Base-by-base conservation (phyloP, 2,329 filamentous ascomycete genomes). In the Colletotrichum nymphaeae region DNA sequence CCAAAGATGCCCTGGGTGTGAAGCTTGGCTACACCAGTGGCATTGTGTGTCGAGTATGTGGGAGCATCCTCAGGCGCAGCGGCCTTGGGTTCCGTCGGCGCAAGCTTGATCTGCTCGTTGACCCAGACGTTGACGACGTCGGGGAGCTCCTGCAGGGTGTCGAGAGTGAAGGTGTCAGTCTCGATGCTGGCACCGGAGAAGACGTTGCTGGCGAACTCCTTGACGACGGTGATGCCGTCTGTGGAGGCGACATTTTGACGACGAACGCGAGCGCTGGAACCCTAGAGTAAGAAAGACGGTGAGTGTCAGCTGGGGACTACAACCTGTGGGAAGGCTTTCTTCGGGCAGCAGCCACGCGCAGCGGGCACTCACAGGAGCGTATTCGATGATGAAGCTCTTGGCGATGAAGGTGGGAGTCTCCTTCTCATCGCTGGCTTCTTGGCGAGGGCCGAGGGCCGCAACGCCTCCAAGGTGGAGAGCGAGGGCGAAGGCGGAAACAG, bases 21-120 rank as follows among this genome's bases (percentile, higher is more conserved):
- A 4, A 85, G 79, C 70, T 78, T 80, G 49, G 83, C 79, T 4
- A 85, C 83, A 2, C 83, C 83, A 3, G 83, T 85, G 78, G 80
- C 81, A 26, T 79, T 79, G 56, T 84, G 83, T 28, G 80, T 76
- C 4, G 81, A 80, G 67, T 83, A 83, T 5, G 52, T 49, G 11
- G 73, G 64, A 5, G 63, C 65, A 22, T 71, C 68, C 12, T 70
- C 72, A 53, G 66, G 60, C 24, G 37, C 74, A 53, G 37, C 72
- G 24, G 65, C 56, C 28, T 65, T 65, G 16, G 72, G 57, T 28
- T 74, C 70, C n/a, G 60, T 58, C 11, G 75, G 76, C 14, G 60
- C 65, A 14, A 78, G 72, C 35, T 66, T 70, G 24, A 78, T 65
- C 30, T 63, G 52, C 72, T 73, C 63, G 53, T 75, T 81, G 64